Conservation (phyloP, 441 rosid species). For the Metrosideros polymorpha region DNA sequence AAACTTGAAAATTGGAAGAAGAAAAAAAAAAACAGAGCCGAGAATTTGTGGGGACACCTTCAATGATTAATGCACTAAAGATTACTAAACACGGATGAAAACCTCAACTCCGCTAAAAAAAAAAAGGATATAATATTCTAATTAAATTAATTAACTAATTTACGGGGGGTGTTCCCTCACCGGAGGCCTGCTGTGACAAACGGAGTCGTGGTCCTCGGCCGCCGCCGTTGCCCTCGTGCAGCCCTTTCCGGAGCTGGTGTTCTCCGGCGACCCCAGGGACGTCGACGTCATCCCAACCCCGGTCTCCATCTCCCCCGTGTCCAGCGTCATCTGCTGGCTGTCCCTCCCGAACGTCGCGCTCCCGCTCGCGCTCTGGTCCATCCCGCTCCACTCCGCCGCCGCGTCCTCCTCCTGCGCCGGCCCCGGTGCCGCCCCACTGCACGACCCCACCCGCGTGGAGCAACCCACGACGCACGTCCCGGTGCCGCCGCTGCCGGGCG, state of each 20-base stretch:
- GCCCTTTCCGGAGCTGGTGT: slow-evolving; percentile 29
- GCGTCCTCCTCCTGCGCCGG: slow-evolving; percentile 12
- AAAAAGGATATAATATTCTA: background rate
- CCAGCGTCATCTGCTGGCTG: slow-evolving; percentile 35
- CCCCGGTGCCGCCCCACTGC: slow-evolving; percentile 27
- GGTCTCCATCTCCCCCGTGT: slow-evolving; percentile 35
- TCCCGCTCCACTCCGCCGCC: slow-evolving; percentile 47
- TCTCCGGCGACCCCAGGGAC: slow-evolving; percentile 46
- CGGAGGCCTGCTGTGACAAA: slow-evolving; percentile 50
- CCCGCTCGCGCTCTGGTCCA: slow-evolving; percentile 40
- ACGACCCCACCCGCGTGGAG: slow-evolving; percentile 48
- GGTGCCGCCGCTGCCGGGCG: background rate
- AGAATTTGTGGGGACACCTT: background rate
- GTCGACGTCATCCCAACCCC: slow-evolving; percentile 50
- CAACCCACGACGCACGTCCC: slow-evolving; percentile 28
- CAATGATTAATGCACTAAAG: background rate
- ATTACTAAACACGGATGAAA: background rate
- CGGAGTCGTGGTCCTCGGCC: slow-evolving; percentile 63
- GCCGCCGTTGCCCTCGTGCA: slow-evolving; percentile 21
- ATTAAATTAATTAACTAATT: background rate
- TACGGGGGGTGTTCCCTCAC: slow-evolving; percentile 12
- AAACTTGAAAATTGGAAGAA: background rate
- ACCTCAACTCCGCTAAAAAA: background rate
- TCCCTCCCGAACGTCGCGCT: slow-evolving; percentile 45
- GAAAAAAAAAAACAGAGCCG: background rate